Evolutionary conservation across 768 basidiomycete genomes (phyloP), one percentile per base, ranked within the genome.

Genomic region (Suillus discolor): DNA sequence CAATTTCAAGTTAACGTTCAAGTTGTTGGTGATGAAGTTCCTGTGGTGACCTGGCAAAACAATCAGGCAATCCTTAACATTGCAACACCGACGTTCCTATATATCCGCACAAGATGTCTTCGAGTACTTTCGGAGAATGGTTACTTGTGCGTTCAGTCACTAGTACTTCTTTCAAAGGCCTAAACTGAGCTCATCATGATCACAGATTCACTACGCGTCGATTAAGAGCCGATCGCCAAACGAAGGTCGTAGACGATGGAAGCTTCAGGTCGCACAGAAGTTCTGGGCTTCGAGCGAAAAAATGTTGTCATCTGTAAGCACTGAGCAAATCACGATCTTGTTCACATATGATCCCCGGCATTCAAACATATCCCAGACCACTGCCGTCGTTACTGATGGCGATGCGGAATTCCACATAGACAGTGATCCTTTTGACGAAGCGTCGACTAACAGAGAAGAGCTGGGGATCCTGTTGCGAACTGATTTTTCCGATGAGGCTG

Each of bases 391-490:
- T 28, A 62, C 62, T 39, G 71, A 72, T 13, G 67, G 69, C 4
- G 61, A 63, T 49, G 71, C 70, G 39, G 75, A 75, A 55, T 74
- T 72, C 62, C 65, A 68, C 47, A 71, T 66, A 8, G 89, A 89
- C 71, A 72, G 74, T 11, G 90, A 92, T 74, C 84, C 85, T 2
- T 72, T 84, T 66, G 89, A 91, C 73, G 72, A 71, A 13, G 67
- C 79, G 60, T 68, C 84, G 39, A 73, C 78, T 25, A 81, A 85
- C 28, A 81, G 78, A 8, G 80, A 80, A 1, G 84, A 85, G 64
- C 70, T 87, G 49, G 90, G 90, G 16, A 70, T 93, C 65, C 72
- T 93, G 55, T 72, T 93, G n/a, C 87, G 92, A 45, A 89, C 91
- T 12, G 90, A 93, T 70, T 93, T 83, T 73, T 81, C 86, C 11